These are phyloP conservation scores for Dryas integrifolia DNA, from an alignment of 331 rosid genomes.

Conservation along the genomic window DNA sequence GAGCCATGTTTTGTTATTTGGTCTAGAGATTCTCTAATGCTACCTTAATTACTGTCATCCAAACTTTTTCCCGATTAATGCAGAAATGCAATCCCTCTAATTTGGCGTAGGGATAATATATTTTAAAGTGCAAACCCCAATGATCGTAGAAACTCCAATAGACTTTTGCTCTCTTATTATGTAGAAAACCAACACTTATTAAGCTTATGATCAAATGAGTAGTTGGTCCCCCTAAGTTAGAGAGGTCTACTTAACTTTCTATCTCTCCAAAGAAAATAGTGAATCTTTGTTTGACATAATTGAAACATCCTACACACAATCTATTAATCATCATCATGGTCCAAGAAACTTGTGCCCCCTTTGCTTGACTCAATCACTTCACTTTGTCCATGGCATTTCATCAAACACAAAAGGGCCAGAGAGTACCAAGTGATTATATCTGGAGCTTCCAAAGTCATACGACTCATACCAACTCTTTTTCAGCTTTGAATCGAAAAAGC, in stretches of 20 bases:
- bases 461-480: neutral
- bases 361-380: neutral
- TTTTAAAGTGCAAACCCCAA: neutral
- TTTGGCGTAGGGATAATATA: too few relatives aligned
- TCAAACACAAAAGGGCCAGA: neutral
- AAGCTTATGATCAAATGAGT: neutral
- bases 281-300: conserved; percentile 3
- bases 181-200: neutral
- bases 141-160: neutral
- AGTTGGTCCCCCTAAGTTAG: too few relatives aligned
- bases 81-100: too few relatives aligned
- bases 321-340: neutral
- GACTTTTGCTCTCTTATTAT: neutral
- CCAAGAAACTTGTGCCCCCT: neutral
- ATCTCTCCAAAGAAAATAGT: neutral
- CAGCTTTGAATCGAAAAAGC: neutral
- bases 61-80: too few relatives aligned
- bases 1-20: neutral
- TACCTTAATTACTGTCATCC: too few relatives aligned
- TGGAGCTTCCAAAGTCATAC: conserved; percentile 17
- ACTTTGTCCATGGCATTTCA: neutral
- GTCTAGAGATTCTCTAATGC: neutral
- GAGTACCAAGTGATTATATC: neutral
- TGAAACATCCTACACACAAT: neutral
- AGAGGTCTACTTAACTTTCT: neutral